A percentile compares a stretch with the other conserved stretches of the same genome.
These are phyloP conservation scores for Paragyromitra xinjiangensis DNA, from an alignment of 495 filamentous ascomycete genomes.

Conservation along the genomic window DNA sequence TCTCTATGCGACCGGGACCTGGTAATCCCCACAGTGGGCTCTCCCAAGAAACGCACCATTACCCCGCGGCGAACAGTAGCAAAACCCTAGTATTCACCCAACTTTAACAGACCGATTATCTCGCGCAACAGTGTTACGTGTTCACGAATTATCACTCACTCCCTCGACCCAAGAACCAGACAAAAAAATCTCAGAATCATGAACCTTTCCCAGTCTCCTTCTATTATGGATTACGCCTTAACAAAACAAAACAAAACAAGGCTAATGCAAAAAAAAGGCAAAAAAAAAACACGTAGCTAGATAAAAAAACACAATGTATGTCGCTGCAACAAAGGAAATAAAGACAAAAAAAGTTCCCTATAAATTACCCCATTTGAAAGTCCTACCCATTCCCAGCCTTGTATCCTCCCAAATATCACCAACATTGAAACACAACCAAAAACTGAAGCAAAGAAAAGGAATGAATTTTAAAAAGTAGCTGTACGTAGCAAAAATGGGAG, in stretches of 20 bases:
- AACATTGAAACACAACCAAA: not conserved
- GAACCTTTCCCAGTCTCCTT: constrained; percentile 35
- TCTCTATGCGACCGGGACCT: no score
- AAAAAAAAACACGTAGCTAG: not conserved
- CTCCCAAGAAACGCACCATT: not conserved
- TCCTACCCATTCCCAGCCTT: not conserved
- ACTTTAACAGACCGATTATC: not conserved
- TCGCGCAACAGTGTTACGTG: not conserved
- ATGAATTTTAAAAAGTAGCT: not conserved
- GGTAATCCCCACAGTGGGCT: no score
- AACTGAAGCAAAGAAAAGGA: not conserved
- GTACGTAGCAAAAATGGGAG: not conserved
- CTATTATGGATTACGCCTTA: constrained; percentile 45
- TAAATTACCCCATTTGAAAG: constrained; percentile 18
- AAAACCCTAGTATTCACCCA: not conserved
- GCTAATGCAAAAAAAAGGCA: constrained; percentile 57
- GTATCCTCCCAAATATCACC: constrained; percentile 11
- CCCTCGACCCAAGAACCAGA: not conserved
- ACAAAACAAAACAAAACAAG: constrained; percentile 60
- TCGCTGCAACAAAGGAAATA: not conserved
- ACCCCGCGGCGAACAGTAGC: not conserved
- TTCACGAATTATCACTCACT: not conserved
- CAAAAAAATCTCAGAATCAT: constrained; percentile 22
- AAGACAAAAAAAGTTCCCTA: constrained; percentile 8
- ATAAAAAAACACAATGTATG: not conserved